Evolutionary conservation across 1,139 yeast species (phyloP).

Genomic region (Kodamaea fungicola): DNA sequence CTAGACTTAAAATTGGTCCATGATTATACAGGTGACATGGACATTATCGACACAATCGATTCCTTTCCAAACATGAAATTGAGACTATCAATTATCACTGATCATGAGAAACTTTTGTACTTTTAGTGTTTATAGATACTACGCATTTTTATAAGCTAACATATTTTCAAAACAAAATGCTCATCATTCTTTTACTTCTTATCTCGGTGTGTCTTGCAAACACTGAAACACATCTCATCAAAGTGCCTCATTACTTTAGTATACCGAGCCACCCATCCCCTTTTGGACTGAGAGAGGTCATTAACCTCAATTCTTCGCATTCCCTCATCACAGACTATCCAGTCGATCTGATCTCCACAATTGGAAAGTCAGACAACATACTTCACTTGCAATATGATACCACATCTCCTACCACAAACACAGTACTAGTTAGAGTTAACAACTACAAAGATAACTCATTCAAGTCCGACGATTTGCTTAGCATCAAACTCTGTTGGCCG

Average conservation of each 20-base stretch:
- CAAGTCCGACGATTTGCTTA: conserved; percentile 29
- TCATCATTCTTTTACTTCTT: conserved; percentile 1
- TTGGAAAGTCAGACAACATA: conserved; percentile 3
- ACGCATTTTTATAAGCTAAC: too few relatives aligned
- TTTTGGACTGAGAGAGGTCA: conserved; percentile 7
- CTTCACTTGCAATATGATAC: conserved; percentile 16
- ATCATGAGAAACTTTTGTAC: conserved; percentile 2
- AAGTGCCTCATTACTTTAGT: conserved; percentile 35
- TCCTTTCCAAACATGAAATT: conserved; percentile 10
- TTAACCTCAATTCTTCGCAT: conserved; percentile 22
- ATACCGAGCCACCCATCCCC: conserved; percentile 20
- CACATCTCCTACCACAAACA: conserved; percentile 11
- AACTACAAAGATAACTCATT: conserved; percentile 30
- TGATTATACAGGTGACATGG: conserved; percentile 3
- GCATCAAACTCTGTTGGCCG: conserved; percentile 45
- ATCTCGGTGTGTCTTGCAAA: conserved; percentile 22
- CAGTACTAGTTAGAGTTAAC: conserved; percentile 30
- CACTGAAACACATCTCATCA: conserved; percentile 34
- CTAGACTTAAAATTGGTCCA: conserved; percentile 10
- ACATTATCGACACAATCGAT: background rate
- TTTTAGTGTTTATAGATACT: background rate
- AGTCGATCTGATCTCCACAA: conserved; percentile 14
- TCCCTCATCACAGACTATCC: conserved; percentile 29
- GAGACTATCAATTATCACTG: conserved; percentile 5
- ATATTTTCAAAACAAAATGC: too few relatives aligned